A percentile compares a stretch with the other conserved stretches of the same genome.
phyloP scores from a whole-genome alignment of 495 filamentous ascomycete species.

The Aspergillus campestris region DNA sequence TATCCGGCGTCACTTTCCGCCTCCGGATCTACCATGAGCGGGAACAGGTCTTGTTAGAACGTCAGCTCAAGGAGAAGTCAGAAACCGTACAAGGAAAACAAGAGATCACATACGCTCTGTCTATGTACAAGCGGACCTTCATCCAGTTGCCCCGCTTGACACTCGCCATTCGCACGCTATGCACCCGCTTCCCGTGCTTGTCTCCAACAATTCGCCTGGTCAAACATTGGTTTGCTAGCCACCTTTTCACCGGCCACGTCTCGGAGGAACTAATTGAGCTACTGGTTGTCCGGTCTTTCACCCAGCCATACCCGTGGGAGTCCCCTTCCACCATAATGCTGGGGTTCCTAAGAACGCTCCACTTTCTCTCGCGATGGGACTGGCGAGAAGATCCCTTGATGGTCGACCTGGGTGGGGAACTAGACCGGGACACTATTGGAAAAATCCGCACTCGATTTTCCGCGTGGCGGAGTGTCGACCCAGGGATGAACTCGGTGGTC shows the following conservation, averaged over 20 bases:
- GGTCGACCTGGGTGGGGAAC: slow-evolving; percentile 55
- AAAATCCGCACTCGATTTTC: slow-evolving; percentile 62
- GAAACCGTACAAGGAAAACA: slow-evolving; percentile 53
- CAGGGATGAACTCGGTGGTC: slow-evolving; percentile 71
- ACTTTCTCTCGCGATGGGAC: slow-evolving; percentile 77
- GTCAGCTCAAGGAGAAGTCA: slow-evolving; percentile 63
- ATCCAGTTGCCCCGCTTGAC: slow-evolving; percentile 68
- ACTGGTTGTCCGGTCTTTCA: slow-evolving; percentile 61
- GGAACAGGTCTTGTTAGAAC: slow-evolving; percentile 72
- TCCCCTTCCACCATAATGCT: slow-evolving; percentile 68
- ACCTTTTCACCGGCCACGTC: slow-evolving; percentile 70
- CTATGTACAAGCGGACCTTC: slow-evolving; percentile 61
- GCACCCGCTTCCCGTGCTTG: slow-evolving; percentile 70
- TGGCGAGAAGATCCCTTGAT: slow-evolving; percentile 79
- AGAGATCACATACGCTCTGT: slow-evolving; percentile 57
- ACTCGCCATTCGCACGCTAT: slow-evolving; percentile 67
- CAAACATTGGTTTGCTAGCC: slow-evolving; percentile 82
- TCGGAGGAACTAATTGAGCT: slow-evolving; percentile 77
- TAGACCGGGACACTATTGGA: slow-evolving; percentile 45
- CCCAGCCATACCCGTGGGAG: slow-evolving; percentile 76
- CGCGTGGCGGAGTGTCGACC: slow-evolving; percentile 74
- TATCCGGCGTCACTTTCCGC: slow-evolving; percentile 52
- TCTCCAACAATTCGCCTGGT: slow-evolving; percentile 80
- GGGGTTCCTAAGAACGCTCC: slow-evolving; percentile 72
- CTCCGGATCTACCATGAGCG: slow-evolving; percentile 64